Conservation (phyloP, 2,329 filamentous ascomycete species). For the Aspergillus viridinutans region DNA sequence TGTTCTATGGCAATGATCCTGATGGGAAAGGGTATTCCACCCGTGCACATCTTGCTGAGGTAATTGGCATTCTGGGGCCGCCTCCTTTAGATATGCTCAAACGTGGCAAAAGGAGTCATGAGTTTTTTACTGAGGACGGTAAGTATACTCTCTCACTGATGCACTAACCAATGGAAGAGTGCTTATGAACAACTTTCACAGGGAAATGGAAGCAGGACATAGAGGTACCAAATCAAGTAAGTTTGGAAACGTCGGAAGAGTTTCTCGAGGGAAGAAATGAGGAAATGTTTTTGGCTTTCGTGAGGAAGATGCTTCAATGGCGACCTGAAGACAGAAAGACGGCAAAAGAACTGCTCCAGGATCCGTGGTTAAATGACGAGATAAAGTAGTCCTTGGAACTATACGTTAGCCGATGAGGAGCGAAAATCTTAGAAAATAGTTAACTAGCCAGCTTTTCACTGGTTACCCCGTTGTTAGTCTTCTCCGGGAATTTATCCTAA, state of each 20-base stretch:
- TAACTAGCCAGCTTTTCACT: too few species aligned
- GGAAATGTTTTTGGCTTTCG: constrained; percentile 13
- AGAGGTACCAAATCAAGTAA: constrained; percentile 7
- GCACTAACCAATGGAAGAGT: not conserved
- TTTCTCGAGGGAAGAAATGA: constrained; percentile 12
- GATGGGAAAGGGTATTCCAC: constrained; percentile 33
- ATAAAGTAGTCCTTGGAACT: not conserved
- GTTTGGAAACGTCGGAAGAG: constrained; percentile 17
- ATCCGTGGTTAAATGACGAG: constrained; percentile 14
- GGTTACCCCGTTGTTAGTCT: too few species aligned
- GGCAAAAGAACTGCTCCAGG: constrained; percentile 13
- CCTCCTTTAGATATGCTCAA: constrained; percentile 37
- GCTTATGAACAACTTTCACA: constrained; percentile 4
- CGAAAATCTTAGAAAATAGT: too few species aligned
- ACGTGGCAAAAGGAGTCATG: constrained; percentile 28
- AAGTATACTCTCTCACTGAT: constrained; percentile 6
- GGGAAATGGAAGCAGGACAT: constrained; percentile 21
- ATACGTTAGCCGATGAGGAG: too few species aligned
- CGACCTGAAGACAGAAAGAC: constrained; percentile 16
- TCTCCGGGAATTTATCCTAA: too few species aligned
- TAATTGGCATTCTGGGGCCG: constrained; percentile 41
- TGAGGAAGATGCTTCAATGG: constrained; percentile 18
- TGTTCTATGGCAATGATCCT: constrained; percentile 42
- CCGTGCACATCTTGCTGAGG: constrained; percentile 44
- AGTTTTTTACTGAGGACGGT: constrained; percentile 42